Evolutionary conservation across 169 alveolate genomes (phyloP), one percentile per base, ranked within the genome.

Genomic region (Cyclospora cayetanensis): DNA sequence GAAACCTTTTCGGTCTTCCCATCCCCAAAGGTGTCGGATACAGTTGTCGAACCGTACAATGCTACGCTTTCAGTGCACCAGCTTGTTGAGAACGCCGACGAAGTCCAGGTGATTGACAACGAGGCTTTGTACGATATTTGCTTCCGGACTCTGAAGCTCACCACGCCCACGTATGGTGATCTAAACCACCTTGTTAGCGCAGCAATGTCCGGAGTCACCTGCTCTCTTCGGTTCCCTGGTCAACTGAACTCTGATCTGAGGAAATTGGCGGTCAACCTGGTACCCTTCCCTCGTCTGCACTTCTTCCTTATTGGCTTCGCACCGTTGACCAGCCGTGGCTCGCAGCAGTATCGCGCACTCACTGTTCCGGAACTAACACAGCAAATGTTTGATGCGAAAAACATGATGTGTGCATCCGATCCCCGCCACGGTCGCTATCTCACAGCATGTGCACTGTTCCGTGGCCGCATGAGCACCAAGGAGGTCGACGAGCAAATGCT

Each of bases 391-490:
- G 99, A 98, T 92, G 99, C 99, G 92, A 96, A 98, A 96, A 99
- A 98, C 97, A 98, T 98, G 99, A 98, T 99, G 99, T 98, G 99
- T 97, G 99, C 99, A 55, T 97, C 99, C 50, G 99, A 98, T 95
- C 99, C 99, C 83, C 98, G 99, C 95, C 99, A 98, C 95, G 99
- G 99, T 79, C 97, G 99, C 94, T 98, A 99, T 96, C 97, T 99
- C 91, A 98, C 99, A 83, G 99, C 99, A 42, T 97, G 99, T 83
- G 99, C 99, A 65, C 96, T 98, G 96, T 99, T 98, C 98, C 98
- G 99, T 94, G 99, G 99, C 87, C 97, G 99, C 95, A 98, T 99
- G 99, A 97, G 99, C 91, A 98, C 99, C 90, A 98, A 98, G 95
- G 99, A 98, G 95, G 99, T 99, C 68, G 99, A 99, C 90, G 99